These are phyloP conservation scores for Epichloe amarillans DNA, from an alignment of 2,329 filamentous ascomycete species.

Conservation along the genomic window DNA sequence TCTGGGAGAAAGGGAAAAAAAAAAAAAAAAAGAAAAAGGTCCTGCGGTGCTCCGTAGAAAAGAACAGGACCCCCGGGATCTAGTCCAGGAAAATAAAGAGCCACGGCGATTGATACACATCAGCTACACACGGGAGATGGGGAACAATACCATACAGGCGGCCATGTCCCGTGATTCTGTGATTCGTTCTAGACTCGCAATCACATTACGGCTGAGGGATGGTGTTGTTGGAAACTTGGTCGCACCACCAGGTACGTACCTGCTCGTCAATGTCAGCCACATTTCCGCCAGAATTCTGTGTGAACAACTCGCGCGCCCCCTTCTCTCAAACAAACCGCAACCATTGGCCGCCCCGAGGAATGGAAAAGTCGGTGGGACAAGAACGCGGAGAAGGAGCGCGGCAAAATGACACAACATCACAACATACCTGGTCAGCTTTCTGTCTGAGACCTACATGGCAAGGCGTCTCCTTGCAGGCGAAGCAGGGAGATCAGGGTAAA, in stretches of 20 bases:
- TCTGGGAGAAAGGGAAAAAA: neutral
- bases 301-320: neutral
- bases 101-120: neutral
- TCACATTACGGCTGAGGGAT: too few species aligned
- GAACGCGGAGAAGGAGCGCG: neutral
- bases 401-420: neutral
- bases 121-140: too few species aligned
- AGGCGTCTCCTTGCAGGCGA: neutral
- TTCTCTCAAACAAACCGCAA: neutral
- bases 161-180: neutral
- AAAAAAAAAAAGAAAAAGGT: too few species aligned
- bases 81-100: neutral
- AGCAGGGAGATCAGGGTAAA: neutral
- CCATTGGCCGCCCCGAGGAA: neutral
- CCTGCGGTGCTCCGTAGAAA: too few species aligned
- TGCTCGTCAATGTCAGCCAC: neutral
- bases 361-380: neutral
- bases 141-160: neutral
- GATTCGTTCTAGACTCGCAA: slow-evolving; percentile 3
- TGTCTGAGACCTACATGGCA: neutral
- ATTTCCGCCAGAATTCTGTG: neutral
- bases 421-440: neutral
- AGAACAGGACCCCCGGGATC: neutral
- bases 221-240: neutral
- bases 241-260: neutral